Evolutionary conservation across 495 filamentous ascomycete species (phyloP), one percentile per base, ranked within the genome.

Genomic region (Xylona heveae): DNA sequence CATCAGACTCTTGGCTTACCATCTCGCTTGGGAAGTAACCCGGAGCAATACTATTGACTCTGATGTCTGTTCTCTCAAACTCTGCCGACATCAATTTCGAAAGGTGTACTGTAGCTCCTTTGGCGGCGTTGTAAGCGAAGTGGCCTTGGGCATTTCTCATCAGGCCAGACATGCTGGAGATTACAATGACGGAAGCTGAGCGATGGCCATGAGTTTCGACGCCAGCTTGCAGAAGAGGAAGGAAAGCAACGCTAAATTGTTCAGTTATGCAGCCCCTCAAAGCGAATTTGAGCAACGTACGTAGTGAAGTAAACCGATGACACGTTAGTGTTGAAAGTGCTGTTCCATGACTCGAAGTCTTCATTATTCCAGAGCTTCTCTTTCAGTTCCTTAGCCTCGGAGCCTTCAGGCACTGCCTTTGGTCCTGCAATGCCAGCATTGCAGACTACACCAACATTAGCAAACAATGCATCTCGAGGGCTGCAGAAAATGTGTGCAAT

Each of bases 21-120:
- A 77, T 65, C 50, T 74, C 68, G 20, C 49, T 57, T 5, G 66
- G 66, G 36, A 73, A 74, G 38, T 72, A 62, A 2, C 57, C 58
- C 8, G 57, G 58, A 13, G 60, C 59, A 28, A 63, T 60, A n/a
- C 36, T 45, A 36, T 63, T 63, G 8, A 63, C 56, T 13, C 59
- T 29, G 10, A 63, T 44, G 6, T 47, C 39, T 1, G 50, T 24
- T 34, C 54, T 57, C 39, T 55, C 49, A 31, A 63, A 63, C 38
- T 61, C 59, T 1, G 55, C 45, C 14, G 46, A 51, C 59, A 63
- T 59, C 8, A 62, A 41, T 21, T 40, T 40, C 5, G 33, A 29
- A 4, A 48, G 45, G 18, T 48, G 44, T 5, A 44, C 28, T 1
- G 40, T 40, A 10, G 36, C 53, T 18, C 44, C 54, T 36, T 58